Conservation (phyloP, 106 monocot species). For the Phalaenopsis aphrodite region DNA sequence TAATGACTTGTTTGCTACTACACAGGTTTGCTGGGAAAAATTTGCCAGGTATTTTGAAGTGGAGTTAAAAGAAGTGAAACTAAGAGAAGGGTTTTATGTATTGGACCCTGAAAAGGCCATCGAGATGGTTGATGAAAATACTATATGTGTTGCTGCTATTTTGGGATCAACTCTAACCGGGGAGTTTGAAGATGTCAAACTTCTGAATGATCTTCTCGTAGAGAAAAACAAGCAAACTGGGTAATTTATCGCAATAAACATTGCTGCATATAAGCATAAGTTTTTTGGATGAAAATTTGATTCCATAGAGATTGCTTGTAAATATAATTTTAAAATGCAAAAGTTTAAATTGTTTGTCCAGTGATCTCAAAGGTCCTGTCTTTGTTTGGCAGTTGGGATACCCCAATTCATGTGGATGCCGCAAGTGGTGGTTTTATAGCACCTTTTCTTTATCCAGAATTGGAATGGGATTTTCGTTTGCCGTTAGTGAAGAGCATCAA, state of each 20-base stretch:
- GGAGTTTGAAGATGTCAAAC: constrained; percentile 84
- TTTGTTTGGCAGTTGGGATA: constrained; percentile 51
- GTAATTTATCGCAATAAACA: constrained; percentile 17
- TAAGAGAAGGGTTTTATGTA: constrained; percentile 56
- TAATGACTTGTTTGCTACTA: neutral
- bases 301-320: neutral
- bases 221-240: constrained; percentile 75
- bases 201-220: constrained; percentile 58
- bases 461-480: constrained; percentile 87
- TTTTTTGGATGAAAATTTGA: too few species aligned
- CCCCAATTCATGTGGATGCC: constrained; percentile 76
- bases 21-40: constrained; percentile 96
- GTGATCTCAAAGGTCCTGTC: neutral
- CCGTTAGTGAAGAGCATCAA: constrained; percentile 89
- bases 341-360: neutral
- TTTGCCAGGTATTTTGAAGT: constrained; percentile 96
- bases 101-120: constrained; percentile 80
- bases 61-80: constrained; percentile 79
- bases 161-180: constrained; percentile 82
- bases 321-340: neutral
- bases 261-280: too few species aligned
- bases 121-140: constrained; percentile 79
- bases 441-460: constrained; percentile 68
- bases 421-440: constrained; percentile 86
- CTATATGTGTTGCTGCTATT: constrained; percentile 74